phyloP scores from a whole-genome alignment of 2,329 filamentous ascomycete genomes.

The Madurella mycetomatis region DNA sequence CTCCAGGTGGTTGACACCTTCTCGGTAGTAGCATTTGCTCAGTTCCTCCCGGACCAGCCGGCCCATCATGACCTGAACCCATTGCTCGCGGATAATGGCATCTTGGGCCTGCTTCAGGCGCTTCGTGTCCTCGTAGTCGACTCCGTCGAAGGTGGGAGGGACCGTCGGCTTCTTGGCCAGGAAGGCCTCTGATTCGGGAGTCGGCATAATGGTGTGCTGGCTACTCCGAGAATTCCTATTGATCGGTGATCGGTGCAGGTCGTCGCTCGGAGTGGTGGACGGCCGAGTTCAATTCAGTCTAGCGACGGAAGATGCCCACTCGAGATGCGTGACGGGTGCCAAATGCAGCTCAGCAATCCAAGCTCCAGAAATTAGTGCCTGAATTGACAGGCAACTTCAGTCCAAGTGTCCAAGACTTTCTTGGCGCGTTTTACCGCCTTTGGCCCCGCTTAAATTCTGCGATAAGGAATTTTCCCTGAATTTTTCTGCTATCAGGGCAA shows the following conservation, averaged over 20 bases:
- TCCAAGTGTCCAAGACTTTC: neutral
- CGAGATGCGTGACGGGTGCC: slow-evolving; percentile 3
- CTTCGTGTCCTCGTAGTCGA: slow-evolving; percentile 79
- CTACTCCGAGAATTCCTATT: neutral
- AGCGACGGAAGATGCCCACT: slow-evolving; percentile 10
- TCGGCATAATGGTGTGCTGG: slow-evolving; percentile 58
- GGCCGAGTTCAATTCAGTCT: slow-evolving; percentile 10
- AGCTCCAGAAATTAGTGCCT: slow-evolving; percentile 19
- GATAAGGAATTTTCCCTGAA: slow-evolving; percentile 23
- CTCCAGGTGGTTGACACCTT: slow-evolving; percentile 84
- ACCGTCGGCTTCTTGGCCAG: slow-evolving; percentile 80
- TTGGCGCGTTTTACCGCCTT: slow-evolving; percentile 21
- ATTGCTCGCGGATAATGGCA: slow-evolving; percentile 77
- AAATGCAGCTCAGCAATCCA: slow-evolving; percentile 7
- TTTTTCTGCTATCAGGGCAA: slow-evolving; percentile 7
- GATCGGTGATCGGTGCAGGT: slow-evolving; percentile 4
- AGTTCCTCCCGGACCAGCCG: slow-evolving; percentile 76
- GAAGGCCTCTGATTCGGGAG: slow-evolving; percentile 76
- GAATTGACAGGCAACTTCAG: slow-evolving; percentile 12
- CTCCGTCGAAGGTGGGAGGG: slow-evolving; percentile 77
- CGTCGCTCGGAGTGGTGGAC: slow-evolving; percentile 14
- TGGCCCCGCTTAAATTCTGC: slow-evolving; percentile 21
- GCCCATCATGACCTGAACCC: slow-evolving; percentile 87
- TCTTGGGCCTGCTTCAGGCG: slow-evolving; percentile 80
- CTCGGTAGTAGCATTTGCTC: slow-evolving; percentile 77